Conservation (phyloP, 1,284 basidiomycete genomes). For the Leccinum ponderosum region DNA sequence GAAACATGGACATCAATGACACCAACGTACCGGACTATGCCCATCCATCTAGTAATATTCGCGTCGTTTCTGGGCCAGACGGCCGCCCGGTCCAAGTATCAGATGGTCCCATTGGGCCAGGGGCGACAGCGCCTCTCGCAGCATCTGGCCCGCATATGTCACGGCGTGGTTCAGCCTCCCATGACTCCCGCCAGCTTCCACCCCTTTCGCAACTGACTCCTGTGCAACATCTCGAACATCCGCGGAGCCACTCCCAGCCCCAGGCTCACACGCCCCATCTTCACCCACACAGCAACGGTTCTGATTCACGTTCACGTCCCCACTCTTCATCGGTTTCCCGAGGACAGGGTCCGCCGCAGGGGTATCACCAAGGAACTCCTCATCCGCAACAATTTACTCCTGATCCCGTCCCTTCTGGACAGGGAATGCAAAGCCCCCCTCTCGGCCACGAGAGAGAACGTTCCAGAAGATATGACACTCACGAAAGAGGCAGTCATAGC, state of each 20-base stretch:
- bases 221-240: constrained; percentile 41
- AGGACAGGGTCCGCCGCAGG: constrained; percentile 33
- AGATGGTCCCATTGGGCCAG: constrained; percentile 44
- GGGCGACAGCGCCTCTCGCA: constrained; percentile 43
- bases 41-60: constrained; percentile 45
- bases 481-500: constrained; percentile 34
- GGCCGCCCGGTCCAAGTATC: constrained; percentile 47
- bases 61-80: constrained; percentile 46
- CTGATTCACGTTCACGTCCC: constrained; percentile 42
- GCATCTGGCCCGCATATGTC: constrained; percentile 32
- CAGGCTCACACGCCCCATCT: constrained; percentile 41
- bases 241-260: constrained; percentile 37
- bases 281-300: constrained; percentile 35
- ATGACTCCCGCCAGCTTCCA: constrained; percentile 50
- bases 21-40: constrained; percentile 45
- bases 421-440: constrained; percentile 50
- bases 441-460: constrained; percentile 46
- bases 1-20: constrained; percentile 45
- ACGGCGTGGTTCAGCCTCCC: constrained; percentile 39
- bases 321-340: constrained; percentile 48
- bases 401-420: constrained; percentile 45
- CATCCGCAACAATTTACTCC: constrained; percentile 43
- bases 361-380: constrained; percentile 35
- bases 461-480: constrained; percentile 42
- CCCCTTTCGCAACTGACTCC: constrained; percentile 48